These are phyloP conservation scores for Epichloe festucae DNA, from an alignment of 2,329 filamentous ascomycete species.

Conservation along the genomic window DNA sequence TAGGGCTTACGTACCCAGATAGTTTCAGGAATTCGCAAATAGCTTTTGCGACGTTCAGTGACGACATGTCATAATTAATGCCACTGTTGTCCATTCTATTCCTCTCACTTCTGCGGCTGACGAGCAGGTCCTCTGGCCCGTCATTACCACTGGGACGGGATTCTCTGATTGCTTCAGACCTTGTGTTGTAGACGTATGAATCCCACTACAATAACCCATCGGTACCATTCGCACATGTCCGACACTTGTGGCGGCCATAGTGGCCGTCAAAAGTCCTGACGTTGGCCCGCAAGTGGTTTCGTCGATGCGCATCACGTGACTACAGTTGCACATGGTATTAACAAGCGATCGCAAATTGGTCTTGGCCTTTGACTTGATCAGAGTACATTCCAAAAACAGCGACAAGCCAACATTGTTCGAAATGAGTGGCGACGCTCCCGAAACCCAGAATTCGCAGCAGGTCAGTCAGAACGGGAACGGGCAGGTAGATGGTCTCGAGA, in stretches of 20 bases:
- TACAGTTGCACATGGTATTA: background rate
- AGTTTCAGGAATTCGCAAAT: background rate
- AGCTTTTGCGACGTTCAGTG: background rate
- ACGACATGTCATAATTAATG: background rate
- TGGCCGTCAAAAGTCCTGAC: too few relatives aligned
- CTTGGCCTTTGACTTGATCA: background rate
- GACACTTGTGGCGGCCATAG: too few relatives aligned
- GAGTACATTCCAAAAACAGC: background rate
- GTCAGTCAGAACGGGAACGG: slow-evolving; percentile 14
- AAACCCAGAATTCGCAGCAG: slow-evolving; percentile 18
- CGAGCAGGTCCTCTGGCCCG: background rate
- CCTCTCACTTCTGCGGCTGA: background rate
- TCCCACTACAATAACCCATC: too few relatives aligned
- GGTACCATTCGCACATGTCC: too few relatives aligned
- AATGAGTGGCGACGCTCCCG: slow-evolving; percentile 24
- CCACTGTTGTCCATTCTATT: background rate
- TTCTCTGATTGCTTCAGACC: too few relatives aligned
- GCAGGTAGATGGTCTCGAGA: slow-evolving; percentile 10
- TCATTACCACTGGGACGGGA: too few relatives aligned
- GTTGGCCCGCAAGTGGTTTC: background rate
- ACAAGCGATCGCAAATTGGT: background rate
- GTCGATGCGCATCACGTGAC: background rate
- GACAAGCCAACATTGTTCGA: slow-evolving; percentile 7
- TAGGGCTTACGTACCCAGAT: background rate
- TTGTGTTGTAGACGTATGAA: too few relatives aligned